Conservation (phyloP, 257 asterid species). For the Solanum bulbocastanum region DNA sequence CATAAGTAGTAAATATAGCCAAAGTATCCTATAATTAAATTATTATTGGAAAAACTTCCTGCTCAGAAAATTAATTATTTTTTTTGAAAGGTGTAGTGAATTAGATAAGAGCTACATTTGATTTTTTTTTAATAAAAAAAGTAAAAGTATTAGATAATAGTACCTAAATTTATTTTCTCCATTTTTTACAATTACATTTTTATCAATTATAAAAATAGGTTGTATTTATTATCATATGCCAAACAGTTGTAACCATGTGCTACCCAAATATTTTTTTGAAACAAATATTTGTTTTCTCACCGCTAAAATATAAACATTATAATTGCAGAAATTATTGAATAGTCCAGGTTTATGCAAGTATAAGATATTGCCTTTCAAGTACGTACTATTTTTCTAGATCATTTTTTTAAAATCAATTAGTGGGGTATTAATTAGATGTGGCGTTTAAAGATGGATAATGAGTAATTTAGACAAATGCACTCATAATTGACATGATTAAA, state of each 20-base stretch:
- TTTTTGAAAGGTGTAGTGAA: neutral
- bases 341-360: neutral
- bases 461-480: neutral
- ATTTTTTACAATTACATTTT: neutral
- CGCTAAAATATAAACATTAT: neutral
- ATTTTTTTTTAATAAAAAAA: neutral
- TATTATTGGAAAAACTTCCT: neutral
- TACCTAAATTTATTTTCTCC: neutral
- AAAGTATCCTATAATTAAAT: neutral
- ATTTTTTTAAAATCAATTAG: neutral
- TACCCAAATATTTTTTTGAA: neutral
- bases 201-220: neutral
- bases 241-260: neutral
- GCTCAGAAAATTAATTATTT: neutral
- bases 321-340: neutral
- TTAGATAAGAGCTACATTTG: neutral
- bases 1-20: too few species aligned
- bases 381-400: neutral
- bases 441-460: neutral
- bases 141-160: neutral
- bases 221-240: neutral
- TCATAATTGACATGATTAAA: too few species aligned
- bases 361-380: neutral
- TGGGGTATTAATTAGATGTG: neutral
- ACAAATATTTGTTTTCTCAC: neutral